Conservation (phyloP, 2,329 filamentous ascomycete species). For the Clonostachys solani region DNA sequence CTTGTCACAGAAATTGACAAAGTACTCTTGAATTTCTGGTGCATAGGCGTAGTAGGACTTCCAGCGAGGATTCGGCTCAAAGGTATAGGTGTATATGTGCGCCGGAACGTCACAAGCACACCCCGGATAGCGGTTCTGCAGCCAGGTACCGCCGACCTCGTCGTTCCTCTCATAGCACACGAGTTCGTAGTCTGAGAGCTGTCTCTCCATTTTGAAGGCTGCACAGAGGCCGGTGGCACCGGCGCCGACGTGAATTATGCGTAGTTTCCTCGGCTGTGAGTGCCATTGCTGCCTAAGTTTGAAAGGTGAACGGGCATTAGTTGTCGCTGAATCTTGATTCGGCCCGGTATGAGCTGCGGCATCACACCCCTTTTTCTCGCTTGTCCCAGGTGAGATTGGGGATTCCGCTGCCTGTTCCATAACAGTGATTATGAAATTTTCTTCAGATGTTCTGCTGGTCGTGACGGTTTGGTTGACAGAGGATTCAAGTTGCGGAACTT, state of each 20-base stretch:
- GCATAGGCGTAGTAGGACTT: slow-evolving; percentile 50
- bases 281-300: slow-evolving; percentile 7
- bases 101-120: slow-evolving; percentile 45
- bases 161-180: slow-evolving; percentile 19
- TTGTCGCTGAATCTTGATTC: too few species aligned
- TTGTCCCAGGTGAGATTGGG: too few species aligned
- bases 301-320: too few species aligned
- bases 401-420: too few species aligned
- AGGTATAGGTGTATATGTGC: slow-evolving; percentile 61
- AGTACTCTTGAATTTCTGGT: slow-evolving; percentile 51
- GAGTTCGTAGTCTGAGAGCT: slow-evolving; percentile 10
- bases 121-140: slow-evolving; percentile 19
- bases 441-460: too few species aligned
- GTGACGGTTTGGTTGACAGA: too few species aligned
- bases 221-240: slow-evolving; percentile 20
- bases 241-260: slow-evolving; percentile 18
- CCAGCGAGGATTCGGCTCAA: slow-evolving; percentile 56
- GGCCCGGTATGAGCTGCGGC: too few species aligned
- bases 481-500: too few species aligned
- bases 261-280: slow-evolving; percentile 8
- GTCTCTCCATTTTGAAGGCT: slow-evolving; percentile 11
- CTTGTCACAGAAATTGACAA: slow-evolving; percentile 41
- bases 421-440: too few species aligned
- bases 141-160: slow-evolving; percentile 15
- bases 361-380: too few species aligned